Percentiles rank a stretch among this genome's conserved stretches.
These are phyloP conservation scores for Candida corydali DNA, from an alignment of 805 yeast genomes.

Conservation along the genomic window DNA sequence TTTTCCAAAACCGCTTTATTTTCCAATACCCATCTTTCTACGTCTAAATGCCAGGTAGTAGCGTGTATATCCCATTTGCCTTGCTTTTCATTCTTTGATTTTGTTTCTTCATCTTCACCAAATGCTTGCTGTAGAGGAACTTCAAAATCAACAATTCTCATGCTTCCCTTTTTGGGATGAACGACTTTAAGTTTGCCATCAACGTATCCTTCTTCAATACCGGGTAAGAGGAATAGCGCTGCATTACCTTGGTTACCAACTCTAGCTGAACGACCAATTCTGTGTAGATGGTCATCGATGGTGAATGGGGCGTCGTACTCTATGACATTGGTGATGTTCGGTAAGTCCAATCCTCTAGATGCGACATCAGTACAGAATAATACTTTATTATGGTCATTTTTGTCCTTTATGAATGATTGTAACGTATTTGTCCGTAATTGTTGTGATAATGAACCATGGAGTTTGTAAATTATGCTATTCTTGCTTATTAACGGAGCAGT, in stretches of 20 bases:
- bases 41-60: conserved; percentile 90
- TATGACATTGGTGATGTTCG: conserved; percentile 77
- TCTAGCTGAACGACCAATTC: conserved; percentile 97
- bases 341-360: conserved; percentile 92
- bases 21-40: conserved; percentile 84
- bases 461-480: conserved; percentile 49
- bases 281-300: conserved; percentile 89
- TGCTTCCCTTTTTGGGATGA: conserved; percentile 34
- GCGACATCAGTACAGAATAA: conserved; percentile 97
- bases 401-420: conserved; percentile 50
- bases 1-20: conserved; percentile 54
- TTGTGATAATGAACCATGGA: conserved; percentile 91
- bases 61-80: conserved; percentile 88
- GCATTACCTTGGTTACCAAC: conserved; percentile 88
- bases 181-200: conserved; percentile 43
- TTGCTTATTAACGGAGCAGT: conserved; percentile 52
- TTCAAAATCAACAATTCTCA: conserved; percentile 34
- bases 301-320: conserved; percentile 96
- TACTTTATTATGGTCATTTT: conserved; percentile 48
- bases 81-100: conserved; percentile 34
- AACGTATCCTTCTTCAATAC: conserved; percentile 80
- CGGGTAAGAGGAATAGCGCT: conserved; percentile 77
- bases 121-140: conserved; percentile 28
- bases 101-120: conserved; percentile 31
- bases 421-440: conserved; percentile 77